Evolutionary conservation across 805 yeast genomes (phyloP).

Genomic region (Yueomyces sp.): DNA sequence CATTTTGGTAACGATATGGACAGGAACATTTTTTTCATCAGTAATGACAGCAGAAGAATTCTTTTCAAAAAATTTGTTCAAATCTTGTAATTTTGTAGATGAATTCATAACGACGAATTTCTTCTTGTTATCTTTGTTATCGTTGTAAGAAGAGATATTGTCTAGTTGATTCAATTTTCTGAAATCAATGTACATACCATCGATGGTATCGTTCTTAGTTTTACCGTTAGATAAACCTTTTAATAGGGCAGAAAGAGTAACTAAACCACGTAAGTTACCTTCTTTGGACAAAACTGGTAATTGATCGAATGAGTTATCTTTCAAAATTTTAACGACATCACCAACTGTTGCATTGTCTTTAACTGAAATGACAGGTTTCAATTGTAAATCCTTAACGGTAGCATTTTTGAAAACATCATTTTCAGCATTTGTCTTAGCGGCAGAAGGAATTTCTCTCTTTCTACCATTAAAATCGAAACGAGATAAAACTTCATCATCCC

Average conservation of each 20-base stretch:
- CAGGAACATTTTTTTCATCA: slow-evolving; percentile 51
- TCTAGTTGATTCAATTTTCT: slow-evolving; percentile 50
- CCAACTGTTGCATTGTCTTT: slow-evolving; percentile 43
- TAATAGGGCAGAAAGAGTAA: slow-evolving; percentile 61
- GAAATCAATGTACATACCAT: slow-evolving; percentile 48
- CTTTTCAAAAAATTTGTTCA: slow-evolving; percentile 71
- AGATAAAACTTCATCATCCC: slow-evolving; percentile 36
- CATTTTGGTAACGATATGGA: slow-evolving; percentile 79
- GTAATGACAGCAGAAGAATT: slow-evolving; percentile 77
- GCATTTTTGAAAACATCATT: slow-evolving; percentile 35
- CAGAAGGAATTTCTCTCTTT: slow-evolving; percentile 6
- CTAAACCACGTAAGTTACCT: slow-evolving; percentile 59
- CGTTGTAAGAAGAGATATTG: slow-evolving; percentile 47
- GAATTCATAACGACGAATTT: slow-evolving; percentile 53
- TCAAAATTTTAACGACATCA: slow-evolving; percentile 55
- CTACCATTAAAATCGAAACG: slow-evolving; percentile 18
- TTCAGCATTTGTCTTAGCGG: slow-evolving; percentile 8
- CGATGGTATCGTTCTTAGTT: slow-evolving; percentile 42
- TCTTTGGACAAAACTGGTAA: slow-evolving; percentile 52
- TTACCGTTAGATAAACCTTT: slow-evolving; percentile 51
- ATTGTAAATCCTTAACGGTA: slow-evolving; percentile 53
- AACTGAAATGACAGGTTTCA: slow-evolving; percentile 74
- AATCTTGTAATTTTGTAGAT: slow-evolving; percentile 49
- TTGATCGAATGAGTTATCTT: slow-evolving; percentile 72
- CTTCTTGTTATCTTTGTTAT: slow-evolving; percentile 50